Percentiles rank a stretch among this genome's conserved stretches.
Conservation (phyloP, 2,329 filamentous ascomycete species). For the Paecilomyces variotii region DNA sequence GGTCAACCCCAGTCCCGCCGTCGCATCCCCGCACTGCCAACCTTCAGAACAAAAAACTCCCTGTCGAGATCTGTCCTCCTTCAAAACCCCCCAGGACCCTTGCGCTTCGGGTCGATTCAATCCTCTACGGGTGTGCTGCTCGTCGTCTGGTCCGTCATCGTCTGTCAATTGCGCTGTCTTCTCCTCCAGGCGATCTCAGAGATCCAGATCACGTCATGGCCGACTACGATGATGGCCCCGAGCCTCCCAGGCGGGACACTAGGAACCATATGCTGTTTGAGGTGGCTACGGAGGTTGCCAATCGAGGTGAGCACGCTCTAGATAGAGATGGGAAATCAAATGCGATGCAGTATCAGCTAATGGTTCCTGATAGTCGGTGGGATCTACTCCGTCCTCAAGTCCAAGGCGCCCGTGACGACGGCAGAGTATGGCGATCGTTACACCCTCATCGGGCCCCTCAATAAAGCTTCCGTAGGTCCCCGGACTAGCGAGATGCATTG, state of each 20-base stretch:
- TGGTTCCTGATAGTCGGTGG: constrained; percentile 63
- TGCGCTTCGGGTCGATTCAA: background rate
- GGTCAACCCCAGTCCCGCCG: background rate
- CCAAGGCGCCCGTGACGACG: constrained; percentile 94
- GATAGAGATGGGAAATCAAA: constrained; percentile 3
- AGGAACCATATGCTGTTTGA: constrained; percentile 96
- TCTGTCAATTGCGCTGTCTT: background rate
- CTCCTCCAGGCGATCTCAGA: background rate
- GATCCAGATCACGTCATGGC: constrained; percentile 61
- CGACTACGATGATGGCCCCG: constrained; percentile 71
- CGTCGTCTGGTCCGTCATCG: background rate
- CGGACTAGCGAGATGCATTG: constrained; percentile 7
- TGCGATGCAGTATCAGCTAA: constrained; percentile 3
- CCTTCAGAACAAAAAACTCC: background rate
- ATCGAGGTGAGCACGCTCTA: constrained; percentile 57
- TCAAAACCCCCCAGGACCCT: background rate
- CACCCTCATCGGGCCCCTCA: constrained; percentile 88
- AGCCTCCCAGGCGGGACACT: constrained; percentile 57
- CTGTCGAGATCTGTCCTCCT: background rate
- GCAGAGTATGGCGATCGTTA: constrained; percentile 98
- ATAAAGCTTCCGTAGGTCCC: constrained; percentile 69
- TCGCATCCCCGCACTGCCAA: background rate
- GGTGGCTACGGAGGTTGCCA: constrained; percentile 92
- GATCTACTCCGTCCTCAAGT: constrained; percentile 99
- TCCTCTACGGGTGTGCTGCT: background rate